Evolutionary conservation across 345 rosid species (phyloP).

Genomic region (Bruguiera parviflora): DNA sequence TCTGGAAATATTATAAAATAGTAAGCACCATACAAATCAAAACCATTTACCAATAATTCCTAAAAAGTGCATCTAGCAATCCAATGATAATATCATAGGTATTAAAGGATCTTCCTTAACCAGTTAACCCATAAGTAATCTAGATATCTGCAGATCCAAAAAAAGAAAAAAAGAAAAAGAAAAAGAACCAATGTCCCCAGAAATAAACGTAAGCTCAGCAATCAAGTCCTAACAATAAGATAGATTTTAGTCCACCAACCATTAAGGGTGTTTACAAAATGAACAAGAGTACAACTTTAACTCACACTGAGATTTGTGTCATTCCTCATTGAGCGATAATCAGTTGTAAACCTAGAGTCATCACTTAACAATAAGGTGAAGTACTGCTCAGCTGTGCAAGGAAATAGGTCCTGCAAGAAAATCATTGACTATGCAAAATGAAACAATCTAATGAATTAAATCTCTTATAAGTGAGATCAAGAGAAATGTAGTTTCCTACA

Average conservation of each 20-base stretch:
- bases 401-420: slow-evolving; percentile 60
- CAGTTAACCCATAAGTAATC: no score
- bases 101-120: no score
- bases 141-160: no score
- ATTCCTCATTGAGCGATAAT: slow-evolving; percentile 67
- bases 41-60: neutral
- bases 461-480: neutral
- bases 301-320: slow-evolving; percentile 80
- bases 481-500: slow-evolving; percentile 38
- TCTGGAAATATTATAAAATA: slow-evolving; percentile 44
- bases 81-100: neutral
- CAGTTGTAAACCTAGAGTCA: slow-evolving; percentile 56
- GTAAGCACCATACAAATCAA: slow-evolving; percentile 2
- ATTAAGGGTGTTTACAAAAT: neutral
- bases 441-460: neutral
- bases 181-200: neutral
- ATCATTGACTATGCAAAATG: slow-evolving; percentile 16
- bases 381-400: slow-evolving; percentile 71
- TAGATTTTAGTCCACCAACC: neutral
- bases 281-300: slow-evolving; percentile 3
- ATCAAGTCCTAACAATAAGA: slow-evolving; percentile 1
- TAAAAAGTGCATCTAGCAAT: neutral
- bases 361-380: slow-evolving; percentile 60
- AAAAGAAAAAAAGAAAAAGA: neutral
- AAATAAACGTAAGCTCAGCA: neutral